These are phyloP conservation scores for Agaricales sp. DNA, from an alignment of 1,284 basidiomycete species.

Conservation along the genomic window DNA sequence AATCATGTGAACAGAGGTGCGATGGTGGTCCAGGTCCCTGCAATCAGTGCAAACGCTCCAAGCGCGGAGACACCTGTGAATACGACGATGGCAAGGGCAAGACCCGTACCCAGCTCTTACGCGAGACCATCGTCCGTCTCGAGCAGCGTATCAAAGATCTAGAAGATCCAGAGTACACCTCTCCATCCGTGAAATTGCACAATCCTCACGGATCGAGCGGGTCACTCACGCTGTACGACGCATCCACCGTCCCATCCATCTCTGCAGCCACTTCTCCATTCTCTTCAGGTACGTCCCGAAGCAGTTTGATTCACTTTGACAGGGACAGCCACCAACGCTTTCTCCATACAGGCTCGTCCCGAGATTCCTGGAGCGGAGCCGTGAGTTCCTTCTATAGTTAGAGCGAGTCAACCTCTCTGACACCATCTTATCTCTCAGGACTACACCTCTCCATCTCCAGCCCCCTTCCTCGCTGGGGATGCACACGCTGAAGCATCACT, in stretches of 20 bases:
- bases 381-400: slow-evolving; percentile 10
- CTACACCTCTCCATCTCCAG: slow-evolving; percentile 30
- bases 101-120: slow-evolving; percentile 49
- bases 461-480: slow-evolving; percentile 37
- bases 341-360: slow-evolving; percentile 23
- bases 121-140: slow-evolving; percentile 46
- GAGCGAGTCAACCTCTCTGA: neutral
- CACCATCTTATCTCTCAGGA: slow-evolving; percentile 12
- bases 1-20: slow-evolving; percentile 32
- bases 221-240: slow-evolving; percentile 52
- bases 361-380: slow-evolving; percentile 19
- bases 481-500: slow-evolving; percentile 36
- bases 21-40: slow-evolving; percentile 50
- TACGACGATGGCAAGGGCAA: slow-evolving; percentile 59
- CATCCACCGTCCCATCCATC: slow-evolving; percentile 46
- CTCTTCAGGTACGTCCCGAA: slow-evolving; percentile 35
- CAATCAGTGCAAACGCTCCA: slow-evolving; percentile 49
- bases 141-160: slow-evolving; percentile 47
- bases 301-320: slow-evolving; percentile 11
- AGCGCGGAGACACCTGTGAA: slow-evolving; percentile 46
- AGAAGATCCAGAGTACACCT: slow-evolving; percentile 48
- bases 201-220: slow-evolving; percentile 49
- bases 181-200: slow-evolving; percentile 38
- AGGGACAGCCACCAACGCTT: slow-evolving; percentile 8
- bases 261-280: slow-evolving; percentile 55